Conservation (phyloP, 495 filamentous ascomycete genomes). For the Hyphodiscus hymeniophilus region DNA sequence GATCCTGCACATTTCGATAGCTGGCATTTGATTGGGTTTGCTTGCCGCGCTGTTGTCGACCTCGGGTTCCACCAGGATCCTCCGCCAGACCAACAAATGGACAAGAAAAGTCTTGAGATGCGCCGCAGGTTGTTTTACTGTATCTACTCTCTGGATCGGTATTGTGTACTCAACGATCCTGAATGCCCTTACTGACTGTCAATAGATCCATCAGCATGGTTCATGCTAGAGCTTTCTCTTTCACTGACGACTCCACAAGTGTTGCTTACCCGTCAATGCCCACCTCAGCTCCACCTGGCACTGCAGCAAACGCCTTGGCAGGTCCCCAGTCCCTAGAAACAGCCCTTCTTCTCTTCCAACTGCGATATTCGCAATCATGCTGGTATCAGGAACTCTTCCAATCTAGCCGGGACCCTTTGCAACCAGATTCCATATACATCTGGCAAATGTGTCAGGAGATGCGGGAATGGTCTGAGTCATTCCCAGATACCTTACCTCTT, state of each 20-base stretch:
- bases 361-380: constrained; percentile 68
- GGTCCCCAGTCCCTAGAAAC: constrained; percentile 41
- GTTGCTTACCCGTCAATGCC: constrained; percentile 47
- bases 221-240: constrained; percentile 74
- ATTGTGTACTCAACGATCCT: not conserved
- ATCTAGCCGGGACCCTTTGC: constrained; percentile 52
- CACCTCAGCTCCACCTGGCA: constrained; percentile 7
- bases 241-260: constrained; percentile 79
- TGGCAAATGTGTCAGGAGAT: constrained; percentile 57
- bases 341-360: constrained; percentile 58
- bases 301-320: constrained; percentile 5
- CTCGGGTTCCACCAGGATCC: constrained; percentile 86
- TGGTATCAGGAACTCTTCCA: constrained; percentile 82
- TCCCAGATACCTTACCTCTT: constrained; percentile 48
- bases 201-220: constrained; percentile 71
- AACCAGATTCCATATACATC: constrained; percentile 48
- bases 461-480: constrained; percentile 54
- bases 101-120: constrained; percentile 59
- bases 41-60: constrained; percentile 76
- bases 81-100: constrained; percentile 46
- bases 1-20: constrained; percentile 84
- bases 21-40: constrained; percentile 85
- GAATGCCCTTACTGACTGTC: constrained; percentile 6
- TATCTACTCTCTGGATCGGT: constrained; percentile 78
- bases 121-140: constrained; percentile 78